phyloP scores from a whole-genome alignment of 2,329 filamentous ascomycete genomes.

The Lasiodiplodia theobromae region DNA sequence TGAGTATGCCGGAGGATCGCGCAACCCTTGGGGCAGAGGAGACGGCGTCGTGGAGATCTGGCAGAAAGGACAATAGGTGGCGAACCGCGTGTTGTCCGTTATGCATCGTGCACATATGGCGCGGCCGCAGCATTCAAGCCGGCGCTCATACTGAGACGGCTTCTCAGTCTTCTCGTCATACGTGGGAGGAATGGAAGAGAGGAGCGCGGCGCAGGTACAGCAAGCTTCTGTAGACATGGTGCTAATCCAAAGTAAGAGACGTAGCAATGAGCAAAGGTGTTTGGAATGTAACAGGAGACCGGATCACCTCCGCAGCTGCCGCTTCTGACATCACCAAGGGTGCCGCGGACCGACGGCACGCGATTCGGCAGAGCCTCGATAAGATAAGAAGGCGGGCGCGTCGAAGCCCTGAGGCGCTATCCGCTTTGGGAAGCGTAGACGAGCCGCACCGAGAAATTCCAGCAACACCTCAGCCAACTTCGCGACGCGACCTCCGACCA shows the following conservation, averaged over 20 bases:
- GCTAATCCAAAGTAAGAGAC: background rate
- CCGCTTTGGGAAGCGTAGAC: conserved; percentile 10
- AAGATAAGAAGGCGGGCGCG: background rate
- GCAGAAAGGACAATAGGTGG: conserved; percentile 74
- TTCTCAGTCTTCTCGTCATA: conserved; percentile 67
- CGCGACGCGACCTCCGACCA: conserved; percentile 24
- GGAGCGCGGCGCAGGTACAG: conserved; percentile 72
- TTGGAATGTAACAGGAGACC: conserved; percentile 8
- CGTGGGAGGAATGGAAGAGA: conserved; percentile 62
- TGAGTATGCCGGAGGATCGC: conserved; percentile 72
- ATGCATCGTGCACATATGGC: conserved; percentile 76
- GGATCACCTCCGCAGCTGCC: conserved; percentile 12
- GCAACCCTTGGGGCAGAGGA: conserved; percentile 68
- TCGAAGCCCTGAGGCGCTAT: background rate
- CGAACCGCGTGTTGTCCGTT: conserved; percentile 72
- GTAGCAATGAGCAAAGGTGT: background rate
- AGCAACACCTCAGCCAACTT: conserved; percentile 6
- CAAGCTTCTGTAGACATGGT: conserved; percentile 58
- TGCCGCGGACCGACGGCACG: conserved; percentile 1
- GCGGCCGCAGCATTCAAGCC: conserved; percentile 72
- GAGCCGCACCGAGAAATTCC: conserved; percentile 25
- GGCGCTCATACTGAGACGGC: conserved; percentile 64
- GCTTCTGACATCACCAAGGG: conserved; percentile 25
- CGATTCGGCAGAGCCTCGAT: background rate
- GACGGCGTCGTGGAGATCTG: conserved; percentile 71